Evolutionary conservation across 805 yeast species (phyloP).

Genomic region (Sugiyamaella marilandica): DNA sequence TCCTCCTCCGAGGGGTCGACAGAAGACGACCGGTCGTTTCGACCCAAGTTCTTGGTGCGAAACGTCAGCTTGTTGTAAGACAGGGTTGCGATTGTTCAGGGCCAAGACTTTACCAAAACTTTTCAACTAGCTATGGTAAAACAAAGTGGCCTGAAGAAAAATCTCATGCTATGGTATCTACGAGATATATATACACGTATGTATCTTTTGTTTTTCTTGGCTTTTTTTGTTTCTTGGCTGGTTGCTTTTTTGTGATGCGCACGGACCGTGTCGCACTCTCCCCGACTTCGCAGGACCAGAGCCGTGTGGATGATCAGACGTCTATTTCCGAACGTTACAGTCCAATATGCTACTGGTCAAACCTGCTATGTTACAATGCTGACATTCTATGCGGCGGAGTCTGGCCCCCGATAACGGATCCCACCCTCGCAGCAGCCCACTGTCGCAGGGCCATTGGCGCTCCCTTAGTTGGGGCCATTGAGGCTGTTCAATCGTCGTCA

Average conservation of each 20-base stretch:
- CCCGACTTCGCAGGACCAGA: not conserved
- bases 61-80: not conserved
- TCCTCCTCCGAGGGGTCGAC: not conserved
- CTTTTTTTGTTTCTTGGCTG: too few relatives aligned
- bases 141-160: not conserved
- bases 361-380: not conserved
- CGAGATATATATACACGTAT: not conserved
- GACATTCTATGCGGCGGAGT: not conserved
- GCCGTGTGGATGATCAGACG: constrained; percentile 4
- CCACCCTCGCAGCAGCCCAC: too few relatives aligned
- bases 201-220: too few relatives aligned
- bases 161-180: not conserved
- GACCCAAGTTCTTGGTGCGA: not conserved
- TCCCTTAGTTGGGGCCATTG: too few relatives aligned
- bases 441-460: too few relatives aligned
- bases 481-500: not conserved
- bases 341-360: not conserved
- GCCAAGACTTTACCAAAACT: too few relatives aligned
- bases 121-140: not conserved
- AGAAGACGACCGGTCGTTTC: not conserved
- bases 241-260: too few relatives aligned
- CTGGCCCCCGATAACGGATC: not conserved
- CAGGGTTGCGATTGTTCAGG: not conserved
- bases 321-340: constrained; percentile 4
- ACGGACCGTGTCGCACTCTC: too few relatives aligned